phyloP scores from a whole-genome alignment of 495 filamentous ascomycete genomes.

The Aspergillus ellipticus region DNA sequence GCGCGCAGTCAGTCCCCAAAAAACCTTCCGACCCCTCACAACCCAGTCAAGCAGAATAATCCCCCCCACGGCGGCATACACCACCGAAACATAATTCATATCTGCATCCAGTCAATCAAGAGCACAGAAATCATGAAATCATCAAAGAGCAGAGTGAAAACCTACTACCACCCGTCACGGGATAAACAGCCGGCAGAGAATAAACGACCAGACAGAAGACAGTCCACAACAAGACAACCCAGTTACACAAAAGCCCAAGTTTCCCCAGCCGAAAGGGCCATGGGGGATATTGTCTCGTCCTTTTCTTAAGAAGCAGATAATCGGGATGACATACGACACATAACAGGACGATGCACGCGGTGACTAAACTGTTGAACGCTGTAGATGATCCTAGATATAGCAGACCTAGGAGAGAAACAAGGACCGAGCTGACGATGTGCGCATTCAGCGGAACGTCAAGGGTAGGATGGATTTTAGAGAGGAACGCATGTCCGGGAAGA shows the following conservation, averaged over 20 bases:
- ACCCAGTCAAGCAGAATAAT: conserved; percentile 43
- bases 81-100: conserved; percentile 54
- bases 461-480: conserved; percentile 9
- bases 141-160: background rate
- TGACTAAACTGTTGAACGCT: conserved; percentile 49
- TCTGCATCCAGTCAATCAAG: background rate
- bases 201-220: conserved; percentile 47
- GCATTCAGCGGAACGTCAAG: conserved; percentile 34
- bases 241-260: conserved; percentile 37
- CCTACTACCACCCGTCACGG: conserved; percentile 21
- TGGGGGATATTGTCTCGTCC: conserved; percentile 45
- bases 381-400: conserved; percentile 47
- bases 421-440: conserved; percentile 39
- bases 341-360: conserved; percentile 45
- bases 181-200: conserved; percentile 42
- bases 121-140: no score
- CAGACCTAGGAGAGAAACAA: conserved; percentile 45
- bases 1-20: no score
- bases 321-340: conserved; percentile 48
- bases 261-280: conserved; percentile 47
- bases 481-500: conserved; percentile 13
- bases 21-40: conserved; percentile 30
- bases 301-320: conserved; percentile 40
- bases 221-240: conserved; percentile 42
- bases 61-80: conserved; percentile 40